Conservation (phyloP, 768 basidiomycete genomes). For the Kwoniella shandongensis region DNA sequence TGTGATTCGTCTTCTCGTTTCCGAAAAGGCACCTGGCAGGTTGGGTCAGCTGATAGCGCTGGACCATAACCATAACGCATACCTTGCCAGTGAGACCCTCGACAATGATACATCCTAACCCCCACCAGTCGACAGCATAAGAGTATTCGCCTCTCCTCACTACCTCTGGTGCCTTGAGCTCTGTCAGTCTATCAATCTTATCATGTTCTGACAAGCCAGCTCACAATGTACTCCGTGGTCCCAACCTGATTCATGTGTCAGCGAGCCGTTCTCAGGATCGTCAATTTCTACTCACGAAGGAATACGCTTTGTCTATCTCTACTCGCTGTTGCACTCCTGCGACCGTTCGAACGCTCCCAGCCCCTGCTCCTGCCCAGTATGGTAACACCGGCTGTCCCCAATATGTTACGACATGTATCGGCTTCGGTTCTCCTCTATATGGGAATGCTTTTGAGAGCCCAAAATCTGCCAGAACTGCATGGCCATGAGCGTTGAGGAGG, state of each 20-base stretch:
- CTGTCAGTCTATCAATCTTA: neutral
- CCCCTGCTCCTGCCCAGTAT: slow-evolving; percentile 39
- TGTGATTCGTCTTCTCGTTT: slow-evolving; percentile 33
- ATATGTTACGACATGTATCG: slow-evolving; percentile 30
- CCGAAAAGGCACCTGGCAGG: slow-evolving; percentile 35
- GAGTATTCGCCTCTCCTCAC: slow-evolving; percentile 65
- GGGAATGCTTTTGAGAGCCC: slow-evolving; percentile 57
- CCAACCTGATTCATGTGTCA: slow-evolving; percentile 25
- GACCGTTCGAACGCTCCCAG: slow-evolving; percentile 22
- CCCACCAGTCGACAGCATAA: slow-evolving; percentile 80
- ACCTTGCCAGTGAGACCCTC: slow-evolving; percentile 97
- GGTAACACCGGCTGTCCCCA: slow-evolving; percentile 28
- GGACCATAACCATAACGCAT: slow-evolving; percentile 54
- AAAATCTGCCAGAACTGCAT: slow-evolving; percentile 96
- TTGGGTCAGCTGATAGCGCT: neutral
- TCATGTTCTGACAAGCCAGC: slow-evolving; percentile 8
- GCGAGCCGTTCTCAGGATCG: neutral
- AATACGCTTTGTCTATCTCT: slow-evolving; percentile 31
- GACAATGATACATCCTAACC: slow-evolving; percentile 93
- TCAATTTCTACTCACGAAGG: slow-evolving; percentile 31
- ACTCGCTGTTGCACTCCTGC: slow-evolving; percentile 21
- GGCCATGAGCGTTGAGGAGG: slow-evolving; percentile 88
- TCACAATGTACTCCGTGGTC: slow-evolving; percentile 47
- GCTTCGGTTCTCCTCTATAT: slow-evolving; percentile 38
- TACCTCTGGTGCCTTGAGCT: slow-evolving; percentile 76